Evolutionary conservation across 2,329 filamentous ascomycete genomes (phyloP).

Genomic region (Metarhizium anisopliae): DNA sequence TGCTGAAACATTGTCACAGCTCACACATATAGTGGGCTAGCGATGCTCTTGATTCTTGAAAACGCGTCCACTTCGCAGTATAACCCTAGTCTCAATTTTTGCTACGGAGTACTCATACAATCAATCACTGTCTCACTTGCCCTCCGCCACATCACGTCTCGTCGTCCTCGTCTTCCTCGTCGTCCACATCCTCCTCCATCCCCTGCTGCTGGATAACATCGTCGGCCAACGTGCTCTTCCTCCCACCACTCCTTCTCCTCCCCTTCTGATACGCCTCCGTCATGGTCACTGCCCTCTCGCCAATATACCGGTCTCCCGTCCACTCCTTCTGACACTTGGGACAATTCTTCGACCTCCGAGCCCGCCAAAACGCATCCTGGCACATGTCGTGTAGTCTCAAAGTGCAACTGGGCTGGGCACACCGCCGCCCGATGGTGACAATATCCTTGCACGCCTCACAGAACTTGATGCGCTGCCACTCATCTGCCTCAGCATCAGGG

Average conservation of each 20-base stretch:
- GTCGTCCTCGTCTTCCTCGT: not conserved
- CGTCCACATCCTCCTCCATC: slow-evolving; percentile 7
- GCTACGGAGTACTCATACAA: too few species aligned
- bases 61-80: too few species aligned
- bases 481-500: slow-evolving; percentile 45
- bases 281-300: slow-evolving; percentile 47
- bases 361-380: slow-evolving; percentile 62
- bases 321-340: slow-evolving; percentile 49
- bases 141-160: not conserved
- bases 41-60: too few species aligned
- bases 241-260: slow-evolving; percentile 25
- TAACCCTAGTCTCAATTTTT: too few species aligned
- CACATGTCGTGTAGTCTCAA: slow-evolving; percentile 72
- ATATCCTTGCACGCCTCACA: slow-evolving; percentile 87
- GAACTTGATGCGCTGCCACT: slow-evolving; percentile 69
- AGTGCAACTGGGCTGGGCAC: slow-evolving; percentile 56
- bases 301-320: slow-evolving; percentile 40
- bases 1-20: too few species aligned
- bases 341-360: slow-evolving; percentile 53
- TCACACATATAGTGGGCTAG: too few species aligned
- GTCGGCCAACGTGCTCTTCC: slow-evolving; percentile 24
- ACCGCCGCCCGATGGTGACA: slow-evolving; percentile 76
- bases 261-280: slow-evolving; percentile 40
- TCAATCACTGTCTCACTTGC: too few species aligned
- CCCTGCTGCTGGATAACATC: slow-evolving; percentile 20